Percentiles rank a stretch among this genome's conserved stretches.
phyloP scores from a whole-genome alignment of 2,329 filamentous ascomycete genomes.

The Cephalotrichum gorgonifer region DNA sequence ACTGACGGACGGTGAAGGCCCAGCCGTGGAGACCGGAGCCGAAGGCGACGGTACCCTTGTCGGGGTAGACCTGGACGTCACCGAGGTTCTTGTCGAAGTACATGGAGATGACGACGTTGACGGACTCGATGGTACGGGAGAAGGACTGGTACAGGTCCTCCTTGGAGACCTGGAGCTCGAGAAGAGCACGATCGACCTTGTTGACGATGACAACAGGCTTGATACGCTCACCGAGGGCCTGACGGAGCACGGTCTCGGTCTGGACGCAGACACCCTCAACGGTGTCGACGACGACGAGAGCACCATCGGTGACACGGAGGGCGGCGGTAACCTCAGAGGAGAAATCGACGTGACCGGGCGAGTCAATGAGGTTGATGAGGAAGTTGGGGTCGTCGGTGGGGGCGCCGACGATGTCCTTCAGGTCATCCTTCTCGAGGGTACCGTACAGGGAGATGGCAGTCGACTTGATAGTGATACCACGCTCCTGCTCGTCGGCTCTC shows the following conservation, averaged over 20 bases:
- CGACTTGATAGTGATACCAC: slow-evolving; percentile 99
- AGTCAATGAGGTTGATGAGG: slow-evolving; percentile 99
- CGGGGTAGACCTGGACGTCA: slow-evolving; percentile 97
- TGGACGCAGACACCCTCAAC: slow-evolving; percentile 99
- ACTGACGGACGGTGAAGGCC: slow-evolving; percentile 99
- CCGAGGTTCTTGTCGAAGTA: slow-evolving; percentile 95
- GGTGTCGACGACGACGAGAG: slow-evolving; percentile 98
- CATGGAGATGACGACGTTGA: slow-evolving; percentile 99
- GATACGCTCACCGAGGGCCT: slow-evolving; percentile 99
- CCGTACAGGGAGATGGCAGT: slow-evolving; percentile 98
- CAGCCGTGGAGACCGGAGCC: slow-evolving; percentile 99
- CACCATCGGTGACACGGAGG: slow-evolving; percentile 99
- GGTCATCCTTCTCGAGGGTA: slow-evolving; percentile 64
- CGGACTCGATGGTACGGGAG: slow-evolving; percentile 98
- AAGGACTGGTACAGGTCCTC: slow-evolving; percentile 99
- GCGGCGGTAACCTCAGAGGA: slow-evolving; percentile 98
- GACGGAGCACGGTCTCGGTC: slow-evolving; percentile 98
- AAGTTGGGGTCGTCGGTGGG: slow-evolving; percentile 68
- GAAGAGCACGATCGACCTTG: slow-evolving; percentile 99
- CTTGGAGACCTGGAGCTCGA: slow-evolving; percentile 97
- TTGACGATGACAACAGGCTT: slow-evolving; percentile 99
- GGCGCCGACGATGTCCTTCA: slow-evolving; percentile 90
- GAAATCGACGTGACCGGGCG: slow-evolving; percentile 99
- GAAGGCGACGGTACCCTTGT: slow-evolving; percentile 96
- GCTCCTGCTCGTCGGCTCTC: slow-evolving; percentile 94